Evolutionary conservation across 148 eudicot species (phyloP).

Genomic region (Amaranthus hypochondriacus): DNA sequence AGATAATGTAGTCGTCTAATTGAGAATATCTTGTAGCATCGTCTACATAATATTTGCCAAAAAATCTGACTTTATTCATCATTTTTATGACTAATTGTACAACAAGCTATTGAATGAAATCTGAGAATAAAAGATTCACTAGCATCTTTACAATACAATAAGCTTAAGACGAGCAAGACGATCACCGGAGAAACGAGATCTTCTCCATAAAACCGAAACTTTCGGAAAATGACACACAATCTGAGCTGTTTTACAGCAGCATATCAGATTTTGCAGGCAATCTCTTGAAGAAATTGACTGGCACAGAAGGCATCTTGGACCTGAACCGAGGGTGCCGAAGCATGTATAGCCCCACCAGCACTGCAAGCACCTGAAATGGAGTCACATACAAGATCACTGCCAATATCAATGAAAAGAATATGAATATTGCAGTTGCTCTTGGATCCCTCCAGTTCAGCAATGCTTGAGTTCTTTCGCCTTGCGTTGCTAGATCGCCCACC

Average conservation of each 20-base stretch:
- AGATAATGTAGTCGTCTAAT: too few relatives aligned
- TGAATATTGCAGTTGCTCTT: conserved; percentile 79
- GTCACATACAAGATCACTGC: conserved; percentile 83
- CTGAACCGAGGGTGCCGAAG: conserved; percentile 85
- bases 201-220: conserved; percentile 22
- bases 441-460: conserved; percentile 93
- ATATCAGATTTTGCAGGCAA: conserved; percentile 76
- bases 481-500: conserved; percentile 81
- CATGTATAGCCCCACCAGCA: conserved; percentile 61
- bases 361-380: conserved; percentile 77
- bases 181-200: conserved; percentile 5
- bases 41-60: conserved; percentile 6
- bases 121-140: conserved; percentile 14
- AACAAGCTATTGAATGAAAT: conserved; percentile 12
- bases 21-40: not conserved
- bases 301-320: conserved; percentile 79
- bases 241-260: conserved; percentile 48
- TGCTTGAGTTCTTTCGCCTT: conserved; percentile 75
- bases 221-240: conserved; percentile 7
- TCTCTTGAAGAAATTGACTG: conserved; percentile 90
- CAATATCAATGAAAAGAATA: conserved; percentile 57
- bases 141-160: conserved; percentile 26
- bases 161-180: not conserved
- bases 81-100: conserved; percentile 22
- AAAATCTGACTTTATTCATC: conserved; percentile 18